Conservation (phyloP, 2,329 filamentous ascomycete genomes). For the Karstenula rhodostoma region DNA sequence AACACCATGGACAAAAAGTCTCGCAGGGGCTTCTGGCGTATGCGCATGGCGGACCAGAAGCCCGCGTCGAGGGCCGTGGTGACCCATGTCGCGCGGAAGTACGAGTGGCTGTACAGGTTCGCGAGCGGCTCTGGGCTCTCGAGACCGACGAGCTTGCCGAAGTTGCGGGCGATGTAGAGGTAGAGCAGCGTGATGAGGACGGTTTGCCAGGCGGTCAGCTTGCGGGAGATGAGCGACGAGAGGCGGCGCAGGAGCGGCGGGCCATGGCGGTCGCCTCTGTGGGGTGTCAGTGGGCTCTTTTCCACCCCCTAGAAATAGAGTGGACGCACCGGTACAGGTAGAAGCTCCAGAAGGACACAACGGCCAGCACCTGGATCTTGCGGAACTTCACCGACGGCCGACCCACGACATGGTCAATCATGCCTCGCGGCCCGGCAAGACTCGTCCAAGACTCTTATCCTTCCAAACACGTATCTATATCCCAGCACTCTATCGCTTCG, state of each 20-base stretch:
- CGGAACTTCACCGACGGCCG: slow-evolving; percentile 90
- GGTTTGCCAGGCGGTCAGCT: slow-evolving; percentile 88
- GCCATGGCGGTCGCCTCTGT: slow-evolving; percentile 84
- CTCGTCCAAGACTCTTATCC: background rate
- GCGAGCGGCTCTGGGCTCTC: slow-evolving; percentile 93
- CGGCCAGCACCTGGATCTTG: slow-evolving; percentile 89
- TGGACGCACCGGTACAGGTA: slow-evolving; percentile 75
- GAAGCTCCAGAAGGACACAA: slow-evolving; percentile 88
- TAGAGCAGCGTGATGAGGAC: slow-evolving; percentile 87
- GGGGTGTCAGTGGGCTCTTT: slow-evolving; percentile 24
- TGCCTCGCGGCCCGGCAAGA: slow-evolving; percentile 19
- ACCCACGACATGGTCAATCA: slow-evolving; percentile 84
- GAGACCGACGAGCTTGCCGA: slow-evolving; percentile 88
- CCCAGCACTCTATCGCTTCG: background rate
- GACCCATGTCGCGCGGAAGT: slow-evolving; percentile 97
- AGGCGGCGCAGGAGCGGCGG: slow-evolving; percentile 77
- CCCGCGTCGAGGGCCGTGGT: slow-evolving; percentile 93
- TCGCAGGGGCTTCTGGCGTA: slow-evolving; percentile 79
- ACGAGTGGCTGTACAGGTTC: slow-evolving; percentile 90
- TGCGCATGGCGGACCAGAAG: slow-evolving; percentile 98
- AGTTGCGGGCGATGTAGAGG: slow-evolving; percentile 90
- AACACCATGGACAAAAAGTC: slow-evolving; percentile 86
- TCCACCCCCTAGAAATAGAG: background rate
- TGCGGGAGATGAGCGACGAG: slow-evolving; percentile 73
- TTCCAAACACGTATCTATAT: background rate